Base-by-base conservation (phyloP, 139 green algal genomes). In the Medakamo hakoo region DNA sequence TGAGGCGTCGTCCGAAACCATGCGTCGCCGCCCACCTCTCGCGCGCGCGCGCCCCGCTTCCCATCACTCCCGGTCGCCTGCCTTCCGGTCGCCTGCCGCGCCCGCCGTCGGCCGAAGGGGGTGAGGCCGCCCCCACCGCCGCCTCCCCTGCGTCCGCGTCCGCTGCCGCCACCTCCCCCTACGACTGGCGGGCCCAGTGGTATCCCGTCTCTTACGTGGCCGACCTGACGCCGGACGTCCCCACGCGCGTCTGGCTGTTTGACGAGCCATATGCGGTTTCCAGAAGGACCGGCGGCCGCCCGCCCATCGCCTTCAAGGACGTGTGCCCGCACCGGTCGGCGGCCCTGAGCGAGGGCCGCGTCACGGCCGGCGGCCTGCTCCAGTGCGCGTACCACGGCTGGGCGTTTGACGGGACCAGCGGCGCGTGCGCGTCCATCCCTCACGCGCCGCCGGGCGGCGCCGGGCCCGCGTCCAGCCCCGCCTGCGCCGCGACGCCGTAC, bases 171-270 rank as follows among this genome's bases (percentile, higher is more conserved):
- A 9, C 40, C 9, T 16, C 40, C 9, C 40, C 40, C 40, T 52
- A 21, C 40, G 9, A 9, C 9, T 52, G 40, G 57, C 1, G 58
- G 24, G 58, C 23, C 25, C 5, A 49, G 16, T 49, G 63, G 63
- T 67, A 67, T 27, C 66, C 66, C 9, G 66, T 71, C n/a, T 25
- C 55, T 52, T 71, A 63, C 62, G 49, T 52, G 24, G 4, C n/a
- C 4, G 66, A 71, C 21, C n/a, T 71, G 19, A 27, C 52, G 20
- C 58, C 64, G n/a, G 66, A 59, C 40, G 27, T 63, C 30, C 66
- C 66, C 19, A 27, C 49, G 60, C 66, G 66, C 25, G 60, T 71
- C 0, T 57, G 29, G 49, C 63, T 71, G 19, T 71, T 71, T 67
- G 66, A 71, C 25, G 66, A 66, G 55, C 27, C 66, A 1, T 59